Evolutionary conservation across 2,329 filamentous ascomycete genomes (phyloP).

Genomic region (Triangularia verruculosa): DNA sequence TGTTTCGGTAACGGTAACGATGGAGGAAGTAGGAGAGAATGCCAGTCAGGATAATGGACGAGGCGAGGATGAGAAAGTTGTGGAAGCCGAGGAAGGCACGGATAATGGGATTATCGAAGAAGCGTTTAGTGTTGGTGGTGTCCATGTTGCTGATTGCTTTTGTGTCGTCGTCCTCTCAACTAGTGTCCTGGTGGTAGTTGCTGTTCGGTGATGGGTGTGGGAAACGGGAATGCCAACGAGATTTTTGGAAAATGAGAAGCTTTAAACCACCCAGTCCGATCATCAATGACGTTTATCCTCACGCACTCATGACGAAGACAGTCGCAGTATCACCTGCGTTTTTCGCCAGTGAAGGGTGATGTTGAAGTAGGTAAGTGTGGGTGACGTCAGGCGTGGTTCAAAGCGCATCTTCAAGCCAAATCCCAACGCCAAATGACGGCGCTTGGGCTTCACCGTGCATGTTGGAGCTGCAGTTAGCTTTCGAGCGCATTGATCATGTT

Average conservation of each 20-base stretch:
- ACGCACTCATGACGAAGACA: background rate
- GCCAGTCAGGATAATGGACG: conserved; percentile 25
- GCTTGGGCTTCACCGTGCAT: background rate
- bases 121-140: background rate
- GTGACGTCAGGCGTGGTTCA: background rate
- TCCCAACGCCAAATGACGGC: background rate
- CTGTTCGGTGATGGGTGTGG: background rate
- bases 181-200: background rate
- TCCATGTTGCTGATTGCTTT: conserved; percentile 12
- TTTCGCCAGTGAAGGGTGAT: background rate
- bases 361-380: background rate
- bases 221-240: background rate
- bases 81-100: conserved; percentile 19
- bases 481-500: background rate
- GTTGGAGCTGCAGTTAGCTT: background rate
- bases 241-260: background rate
- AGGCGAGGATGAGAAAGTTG: conserved; percentile 24
- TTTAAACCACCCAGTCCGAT: background rate
- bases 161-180: background rate
- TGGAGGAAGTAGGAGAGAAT: conserved; percentile 24
- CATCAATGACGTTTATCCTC: background rate
- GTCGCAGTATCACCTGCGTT: background rate
- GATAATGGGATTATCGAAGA: conserved; percentile 17
- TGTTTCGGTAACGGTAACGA: conserved; percentile 15
- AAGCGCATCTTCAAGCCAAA: background rate